Base-by-base conservation (phyloP, 2,329 filamentous ascomycete genomes). In the Elsinoe perseae region DNA sequence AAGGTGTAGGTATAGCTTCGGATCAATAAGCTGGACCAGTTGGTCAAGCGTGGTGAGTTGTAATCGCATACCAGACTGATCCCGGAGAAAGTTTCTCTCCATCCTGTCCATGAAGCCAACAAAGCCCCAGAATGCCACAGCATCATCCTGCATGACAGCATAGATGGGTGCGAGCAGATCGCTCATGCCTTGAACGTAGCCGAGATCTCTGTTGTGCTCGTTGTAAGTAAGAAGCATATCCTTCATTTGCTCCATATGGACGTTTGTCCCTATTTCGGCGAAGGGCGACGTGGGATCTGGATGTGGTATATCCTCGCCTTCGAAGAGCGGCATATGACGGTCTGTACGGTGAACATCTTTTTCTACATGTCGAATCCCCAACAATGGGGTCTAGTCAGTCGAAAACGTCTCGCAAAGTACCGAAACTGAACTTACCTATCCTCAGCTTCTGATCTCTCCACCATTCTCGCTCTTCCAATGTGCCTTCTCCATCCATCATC, bases 181-280 rank as follows among this genome's bases (percentile, higher is more conserved):
- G 10, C 90, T 96, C 93, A 98, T 98, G 59, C 93, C 93, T 74
- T 98, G 93, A 1, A 98, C 93, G 67, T 98, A 98, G 50, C 95
- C 93, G 2, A 98, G 80, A 58, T 93, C 89, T 58, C 84, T 87
- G 74, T 98, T 98, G 73, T 95, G 95, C 73, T 98, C 93, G 69
- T 98, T 97, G 71, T 98, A 98, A 0, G 93, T 97, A 16, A 98
- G 79, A 0, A 98, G 84, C 88, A 98, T 95, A 69, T 98, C 93
- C 73, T 98, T 98, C 82, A 98, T 88, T 74, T 98, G 93, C 72
- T 98, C 93, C 61, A 98, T 80, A 70, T 98, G 93, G 4, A 96
- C 91, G 65, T 98, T 98, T 46, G 93, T 98, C 60, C 93, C 93
- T 3, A 85, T 82, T 43, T 91, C 87, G 10, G 92, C 89, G 70